Evolutionary conservation across 768 basidiomycete species (phyloP), one percentile per base, ranked within the genome.

Genomic region (Mycena latifolia): DNA sequence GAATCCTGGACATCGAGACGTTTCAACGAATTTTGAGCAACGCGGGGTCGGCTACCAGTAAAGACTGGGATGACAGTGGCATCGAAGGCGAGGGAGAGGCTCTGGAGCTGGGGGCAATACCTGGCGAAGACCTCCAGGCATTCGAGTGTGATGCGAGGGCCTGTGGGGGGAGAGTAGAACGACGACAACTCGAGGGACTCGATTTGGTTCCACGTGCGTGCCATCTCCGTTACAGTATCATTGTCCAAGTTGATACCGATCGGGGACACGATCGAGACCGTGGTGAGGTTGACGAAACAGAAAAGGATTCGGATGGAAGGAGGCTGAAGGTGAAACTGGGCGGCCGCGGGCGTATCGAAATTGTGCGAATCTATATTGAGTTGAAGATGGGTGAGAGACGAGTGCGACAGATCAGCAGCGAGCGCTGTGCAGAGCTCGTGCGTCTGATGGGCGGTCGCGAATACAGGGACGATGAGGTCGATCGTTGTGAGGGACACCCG

Each of bases 211-310:
- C 61, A 62, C 15, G 61, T 25, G 22, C 61, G 61, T 14, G 61
- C 61, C 53, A 62, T 35, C 17, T 62, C 61, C 18, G 15, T 24
- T n/a, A 61, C 31, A n/a, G 51, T 52, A 24, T 39, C 18, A 27
- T 54, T 39, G 24, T 54, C 51, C n/a, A 35, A 46, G 45, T 54
- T 31, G 31, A 62, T 46, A 10, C 61, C 61, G 1, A 54, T 8
- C 18, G 41, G 4, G 11, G 61, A 45, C 27, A 35, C n/a, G 24
- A 62, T 22, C 20, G 31, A 35, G 3, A 54, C 33, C 3, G 33
- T 31, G 0, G 52, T 55, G 18, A 62, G 41, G 48, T 62, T 62
- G 52, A 25, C 45, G 22, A 62, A 62, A 52, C 58, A 39, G 37
- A 60, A 52, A 6, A 61, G 51, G 7, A 6, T 39, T 22, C 58